Conservation (phyloP, 2,329 filamentous ascomycete species). For the Paramyrothecium sp. region DNA sequence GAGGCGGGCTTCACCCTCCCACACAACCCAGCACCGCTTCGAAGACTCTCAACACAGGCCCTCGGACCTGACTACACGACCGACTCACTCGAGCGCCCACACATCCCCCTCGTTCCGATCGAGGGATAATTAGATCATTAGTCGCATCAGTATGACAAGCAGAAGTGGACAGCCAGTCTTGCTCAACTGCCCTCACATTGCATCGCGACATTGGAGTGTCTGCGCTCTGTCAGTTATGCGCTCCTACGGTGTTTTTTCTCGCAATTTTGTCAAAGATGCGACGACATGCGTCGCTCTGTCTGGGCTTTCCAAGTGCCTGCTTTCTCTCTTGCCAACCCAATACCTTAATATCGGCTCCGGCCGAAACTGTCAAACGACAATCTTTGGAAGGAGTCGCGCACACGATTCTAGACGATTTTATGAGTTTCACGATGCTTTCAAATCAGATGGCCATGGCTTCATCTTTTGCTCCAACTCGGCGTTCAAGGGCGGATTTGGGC, state of each 20-base stretch:
- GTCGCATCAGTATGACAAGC: too few species aligned
- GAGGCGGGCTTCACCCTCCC: slow-evolving; percentile 55
- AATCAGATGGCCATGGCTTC: not conserved
- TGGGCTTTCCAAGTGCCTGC: not conserved
- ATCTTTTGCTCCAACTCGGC: not conserved
- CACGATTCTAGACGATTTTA: slow-evolving; percentile 2
- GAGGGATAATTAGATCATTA: slow-evolving; percentile 20
- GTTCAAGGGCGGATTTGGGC: not conserved
- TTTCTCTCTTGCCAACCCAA: not conserved
- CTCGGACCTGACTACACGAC: slow-evolving; percentile 16
- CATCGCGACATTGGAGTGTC: not conserved
- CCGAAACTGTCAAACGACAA: not conserved
- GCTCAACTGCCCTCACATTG: not conserved
- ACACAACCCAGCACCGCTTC: slow-evolving; percentile 38
- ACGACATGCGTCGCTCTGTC: not conserved
- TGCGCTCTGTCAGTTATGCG: not conserved
- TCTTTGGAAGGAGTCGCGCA: not conserved
- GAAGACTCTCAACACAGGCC: slow-evolving; percentile 16
- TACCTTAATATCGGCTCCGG: not conserved
- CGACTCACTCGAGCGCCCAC: slow-evolving; percentile 22
- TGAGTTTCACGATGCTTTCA: not conserved
- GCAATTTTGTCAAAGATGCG: not conserved
- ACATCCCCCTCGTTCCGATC: slow-evolving; percentile 27
- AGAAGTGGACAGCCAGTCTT: too few species aligned
- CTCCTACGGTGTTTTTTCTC: not conserved